Base-by-base conservation (phyloP, 306 rosid species). In the Canavalia gladiata region DNA sequence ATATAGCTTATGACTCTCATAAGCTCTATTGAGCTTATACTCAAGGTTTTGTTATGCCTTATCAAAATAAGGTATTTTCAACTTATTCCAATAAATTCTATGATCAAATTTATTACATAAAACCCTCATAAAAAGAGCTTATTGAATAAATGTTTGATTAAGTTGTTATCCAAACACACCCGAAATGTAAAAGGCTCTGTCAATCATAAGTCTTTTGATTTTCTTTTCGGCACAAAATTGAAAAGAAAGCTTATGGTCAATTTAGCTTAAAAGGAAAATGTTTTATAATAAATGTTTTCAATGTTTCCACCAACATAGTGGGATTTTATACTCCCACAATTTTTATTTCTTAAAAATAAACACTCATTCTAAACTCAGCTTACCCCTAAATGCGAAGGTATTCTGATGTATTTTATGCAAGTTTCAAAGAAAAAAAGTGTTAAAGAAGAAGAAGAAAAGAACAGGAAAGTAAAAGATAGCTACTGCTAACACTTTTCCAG, bases 181-280 rank as follows among this genome's bases (percentile, higher is more conserved):
- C 25, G 25, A 18, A 18, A 18, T 18, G 1, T 45, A 31, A 43
- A 59, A 29, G 18, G 56, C 12, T 74, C 7, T 75, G 25, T 43
- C 42, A 6, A 45, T 60, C 6, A 59, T 13, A 30, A 42, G 41
- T 41, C 1, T 45, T 43, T 30, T 30, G 18, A 34, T 11, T 69
- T 69, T 30, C 29, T 31, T 12, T 29, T 59, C 46, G 4, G 46
- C 35, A 45, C 12, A 60, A 57, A 62, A 62, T 31, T 46, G 62
- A 34, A 75, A 62, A 35, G 60, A 63, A 46, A 76, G 12, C 50
- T 76, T 60, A 76, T 49, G 41, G 62, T 33, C 47, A 75, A 11
- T 62, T 59, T 76, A 10, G 11, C 49, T 31, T 34, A 47, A 47
- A 18, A 62, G 60, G 60, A 68, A 45, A 68, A 46, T 45, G 41